Conservation (phyloP, 2,329 filamentous ascomycete species). For the Chaetomium sp. region DNA sequence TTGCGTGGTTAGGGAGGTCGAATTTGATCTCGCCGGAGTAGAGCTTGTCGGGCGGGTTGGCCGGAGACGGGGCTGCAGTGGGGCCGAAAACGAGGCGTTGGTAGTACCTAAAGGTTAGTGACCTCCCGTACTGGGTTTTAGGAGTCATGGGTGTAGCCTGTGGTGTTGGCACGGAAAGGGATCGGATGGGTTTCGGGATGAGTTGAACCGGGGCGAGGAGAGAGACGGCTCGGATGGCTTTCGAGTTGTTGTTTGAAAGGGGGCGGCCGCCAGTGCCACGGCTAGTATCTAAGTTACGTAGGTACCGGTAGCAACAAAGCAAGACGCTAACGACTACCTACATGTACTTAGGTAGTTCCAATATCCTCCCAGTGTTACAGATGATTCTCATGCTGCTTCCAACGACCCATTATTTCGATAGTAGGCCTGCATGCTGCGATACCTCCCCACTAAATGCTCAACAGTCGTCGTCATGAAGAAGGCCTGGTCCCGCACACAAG, state of each 20-base stretch:
- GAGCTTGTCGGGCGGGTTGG: neutral
- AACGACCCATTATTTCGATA: conserved; percentile 14
- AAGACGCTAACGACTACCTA: no score
- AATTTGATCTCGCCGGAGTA: neutral
- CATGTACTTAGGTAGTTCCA: no score
- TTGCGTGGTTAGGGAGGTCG: neutral
- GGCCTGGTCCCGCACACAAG: conserved; percentile 4
- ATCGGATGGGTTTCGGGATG: neutral
- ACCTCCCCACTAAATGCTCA: conserved; percentile 9
- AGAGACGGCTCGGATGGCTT: neutral
- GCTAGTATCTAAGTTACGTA: no score
- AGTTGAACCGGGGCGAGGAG: neutral
- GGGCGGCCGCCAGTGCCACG: neutral
- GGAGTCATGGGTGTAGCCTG: neutral
- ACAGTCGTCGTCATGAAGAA: conserved; percentile 19
- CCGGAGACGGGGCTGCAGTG: neutral
- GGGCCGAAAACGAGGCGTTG: neutral
- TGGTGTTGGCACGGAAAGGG: neutral
- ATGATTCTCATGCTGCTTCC: conserved; percentile 13
- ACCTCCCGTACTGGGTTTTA: neutral
- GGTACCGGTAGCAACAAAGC: no score
- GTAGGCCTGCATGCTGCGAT: conserved; percentile 12
- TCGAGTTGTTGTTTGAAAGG: neutral
- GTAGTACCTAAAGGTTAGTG: neutral
- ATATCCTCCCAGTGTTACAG: no score